Percentiles rank a stretch among this genome's conserved stretches.
Conservation (phyloP, 768 basidiomycete species). For the Serpula lacrymans region DNA sequence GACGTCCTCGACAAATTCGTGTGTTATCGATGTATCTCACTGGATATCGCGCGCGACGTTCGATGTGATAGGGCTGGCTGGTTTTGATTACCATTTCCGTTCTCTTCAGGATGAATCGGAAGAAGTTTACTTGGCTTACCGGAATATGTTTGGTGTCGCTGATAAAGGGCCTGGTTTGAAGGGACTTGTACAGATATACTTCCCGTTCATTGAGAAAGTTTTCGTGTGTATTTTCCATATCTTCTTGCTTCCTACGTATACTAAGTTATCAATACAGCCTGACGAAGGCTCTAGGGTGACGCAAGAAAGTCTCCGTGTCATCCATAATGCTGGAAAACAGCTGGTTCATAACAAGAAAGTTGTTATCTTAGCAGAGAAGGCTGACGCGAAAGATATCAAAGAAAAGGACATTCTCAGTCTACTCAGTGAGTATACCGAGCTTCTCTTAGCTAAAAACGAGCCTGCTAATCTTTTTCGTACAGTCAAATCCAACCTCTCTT, state of each 20-base stretch:
- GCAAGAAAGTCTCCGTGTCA: slow-evolving; percentile 35
- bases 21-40: slow-evolving; percentile 48
- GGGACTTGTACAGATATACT: slow-evolving; percentile 41
- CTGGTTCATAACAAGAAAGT: slow-evolving; percentile 43
- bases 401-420: slow-evolving; percentile 49
- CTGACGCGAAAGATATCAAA: slow-evolving; percentile 23
- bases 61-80: slow-evolving; percentile 61
- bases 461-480: slow-evolving; percentile 6
- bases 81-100: slow-evolving; percentile 51
- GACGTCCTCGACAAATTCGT: slow-evolving; percentile 3
- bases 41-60: slow-evolving; percentile 63
- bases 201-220: slow-evolving; percentile 43
- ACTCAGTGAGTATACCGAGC: slow-evolving; percentile 35
- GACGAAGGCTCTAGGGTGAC: slow-evolving; percentile 37
- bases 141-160: slow-evolving; percentile 46
- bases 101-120: slow-evolving; percentile 47
- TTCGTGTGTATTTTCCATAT: slow-evolving; percentile 33
- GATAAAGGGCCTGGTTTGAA: slow-evolving; percentile 42
- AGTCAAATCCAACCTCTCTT: slow-evolving; percentile 62
- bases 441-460: background rate
- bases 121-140: slow-evolving; percentile 46
- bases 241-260: background rate
- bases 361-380: slow-evolving; percentile 32
- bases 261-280: slow-evolving; percentile 33
- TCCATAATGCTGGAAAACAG: slow-evolving; percentile 38